These are phyloP conservation scores for Candida incommunis DNA, from an alignment of 805 yeast species.

Conservation along the genomic window DNA sequence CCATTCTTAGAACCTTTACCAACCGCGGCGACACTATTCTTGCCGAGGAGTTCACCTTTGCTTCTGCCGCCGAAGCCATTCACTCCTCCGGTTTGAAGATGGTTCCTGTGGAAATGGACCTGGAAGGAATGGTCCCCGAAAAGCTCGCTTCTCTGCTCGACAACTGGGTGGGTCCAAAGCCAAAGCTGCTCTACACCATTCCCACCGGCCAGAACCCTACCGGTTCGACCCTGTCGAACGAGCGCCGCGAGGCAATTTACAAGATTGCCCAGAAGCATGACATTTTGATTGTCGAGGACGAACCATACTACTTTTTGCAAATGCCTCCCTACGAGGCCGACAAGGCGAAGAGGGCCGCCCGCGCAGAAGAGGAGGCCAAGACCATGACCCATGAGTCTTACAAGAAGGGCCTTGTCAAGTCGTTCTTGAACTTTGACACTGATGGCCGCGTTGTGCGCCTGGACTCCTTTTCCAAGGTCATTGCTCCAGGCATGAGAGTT, in stretches of 20 bases:
- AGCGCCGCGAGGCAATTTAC: conserved; percentile 68
- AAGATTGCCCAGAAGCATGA: conserved; percentile 74
- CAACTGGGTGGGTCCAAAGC: conserved; percentile 59
- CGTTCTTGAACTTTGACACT: conserved; percentile 59
- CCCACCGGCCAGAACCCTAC: conserved; percentile 98
- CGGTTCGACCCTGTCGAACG: conserved; percentile 66
- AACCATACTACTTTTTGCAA: conserved; percentile 93
- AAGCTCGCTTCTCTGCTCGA: conserved; percentile 45
- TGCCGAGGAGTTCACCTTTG: conserved; percentile 70
- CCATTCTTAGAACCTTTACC: conserved; percentile 62
- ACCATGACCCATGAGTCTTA: conserved; percentile 47
- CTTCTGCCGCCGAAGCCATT: conserved; percentile 75
- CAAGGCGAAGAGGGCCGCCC: conserved; percentile 24
- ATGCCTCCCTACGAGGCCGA: conserved; percentile 51
- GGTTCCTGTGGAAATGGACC: conserved; percentile 68
- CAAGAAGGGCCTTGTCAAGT: conserved; percentile 51
- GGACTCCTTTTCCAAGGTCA: conserved; percentile 81
- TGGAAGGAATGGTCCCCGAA: conserved; percentile 63
- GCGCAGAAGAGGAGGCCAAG: conserved; percentile 8
- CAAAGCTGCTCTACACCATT: conserved; percentile 78
- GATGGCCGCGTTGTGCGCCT: conserved; percentile 86
- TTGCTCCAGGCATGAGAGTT: conserved; percentile 81
- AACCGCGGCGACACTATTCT: conserved; percentile 71
- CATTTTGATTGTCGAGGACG: conserved; percentile 81
- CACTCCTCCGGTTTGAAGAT: conserved; percentile 54